These are phyloP conservation scores for Bjerkandera adusta DNA, from an alignment of 1,284 basidiomycete genomes.

Conservation along the genomic window DNA sequence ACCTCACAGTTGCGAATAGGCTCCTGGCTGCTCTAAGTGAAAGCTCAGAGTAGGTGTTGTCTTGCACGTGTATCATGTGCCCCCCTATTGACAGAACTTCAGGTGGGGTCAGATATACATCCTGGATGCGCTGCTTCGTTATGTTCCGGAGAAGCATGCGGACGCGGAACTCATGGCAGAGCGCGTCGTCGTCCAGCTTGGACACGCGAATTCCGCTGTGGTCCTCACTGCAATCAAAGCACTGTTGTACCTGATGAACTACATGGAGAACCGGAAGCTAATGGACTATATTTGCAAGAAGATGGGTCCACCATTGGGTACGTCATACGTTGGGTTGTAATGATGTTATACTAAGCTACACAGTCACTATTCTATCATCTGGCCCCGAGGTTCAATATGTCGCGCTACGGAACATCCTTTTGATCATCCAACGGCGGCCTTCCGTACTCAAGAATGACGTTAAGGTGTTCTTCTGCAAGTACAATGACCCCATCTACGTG, in stretches of 20 bases:
- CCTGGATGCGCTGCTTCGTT: conserved; percentile 90
- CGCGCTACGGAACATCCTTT: conserved; percentile 92
- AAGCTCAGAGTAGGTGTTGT: conserved; percentile 79
- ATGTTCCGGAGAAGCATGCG: conserved; percentile 82
- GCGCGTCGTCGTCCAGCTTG: conserved; percentile 87
- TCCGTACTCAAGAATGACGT: conserved; percentile 95
- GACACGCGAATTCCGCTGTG: conserved; percentile 94
- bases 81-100: conserved; percentile 4
- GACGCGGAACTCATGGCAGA: conserved; percentile 96
- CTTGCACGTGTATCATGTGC: conserved; percentile 5
- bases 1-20: conserved; percentile 81
- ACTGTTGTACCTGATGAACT: conserved; percentile 97
- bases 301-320: conserved; percentile 95
- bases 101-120: conserved; percentile 99
- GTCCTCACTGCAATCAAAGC: conserved; percentile 95
- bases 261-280: conserved; percentile 88
- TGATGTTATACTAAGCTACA: conserved; percentile 1
- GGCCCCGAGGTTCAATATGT: conserved; percentile 99
- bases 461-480: conserved; percentile 99
- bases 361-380: conserved; percentile 92
- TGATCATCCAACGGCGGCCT: conserved; percentile 94
- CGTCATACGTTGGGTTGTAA: conserved; percentile 20
- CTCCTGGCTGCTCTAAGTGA: conserved; percentile 83
- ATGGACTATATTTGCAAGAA: conserved; percentile 93
- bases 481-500: conserved; percentile 99